phyloP scores from a whole-genome alignment of 2,329 filamentous ascomycete genomes.

The Paramyrothecium sp. region DNA sequence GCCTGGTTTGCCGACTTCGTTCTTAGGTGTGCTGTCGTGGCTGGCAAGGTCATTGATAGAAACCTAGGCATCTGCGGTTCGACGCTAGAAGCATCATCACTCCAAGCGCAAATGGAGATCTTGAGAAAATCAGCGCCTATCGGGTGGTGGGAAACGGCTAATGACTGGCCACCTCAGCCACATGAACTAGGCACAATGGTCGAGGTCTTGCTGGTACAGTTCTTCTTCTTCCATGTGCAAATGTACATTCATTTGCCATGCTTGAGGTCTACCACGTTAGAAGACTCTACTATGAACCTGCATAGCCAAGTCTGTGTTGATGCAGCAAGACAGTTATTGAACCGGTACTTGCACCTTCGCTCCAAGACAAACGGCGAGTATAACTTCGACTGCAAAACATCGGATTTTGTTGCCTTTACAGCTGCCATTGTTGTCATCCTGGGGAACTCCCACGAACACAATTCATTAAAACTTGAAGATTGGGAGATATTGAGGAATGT shows the following conservation, averaged over 20 bases:
- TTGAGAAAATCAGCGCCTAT: constrained; percentile 16
- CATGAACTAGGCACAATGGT: constrained; percentile 24
- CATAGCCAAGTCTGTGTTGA: no score
- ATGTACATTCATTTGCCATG: constrained; percentile 43
- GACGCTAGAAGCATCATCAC: not conserved
- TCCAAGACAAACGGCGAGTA: not conserved
- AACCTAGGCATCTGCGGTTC: constrained; percentile 15
- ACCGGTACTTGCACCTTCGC: constrained; percentile 1
- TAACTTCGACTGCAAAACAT: not conserved
- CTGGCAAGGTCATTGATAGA: constrained; percentile 41
- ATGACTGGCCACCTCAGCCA: constrained; percentile 7
- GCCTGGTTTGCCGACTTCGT: constrained; percentile 14
- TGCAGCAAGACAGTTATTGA: constrained; percentile 4
- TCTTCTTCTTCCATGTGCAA: constrained; percentile 39
- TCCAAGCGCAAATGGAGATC: constrained; percentile 31
- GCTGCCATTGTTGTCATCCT: not conserved
- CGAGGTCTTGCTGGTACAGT: constrained; percentile 36
- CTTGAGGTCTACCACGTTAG: constrained; percentile 18
- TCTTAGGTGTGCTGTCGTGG: constrained; percentile 28
- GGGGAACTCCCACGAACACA: no score
- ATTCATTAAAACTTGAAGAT: no score
- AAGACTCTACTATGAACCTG: no score
- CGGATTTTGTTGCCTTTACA: not conserved
- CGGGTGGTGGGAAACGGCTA: constrained; percentile 1
- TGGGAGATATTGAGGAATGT: no score